Evolutionary conservation across 1,284 basidiomycete species (phyloP).

Genomic region (Ustilago shanxiensis): DNA sequence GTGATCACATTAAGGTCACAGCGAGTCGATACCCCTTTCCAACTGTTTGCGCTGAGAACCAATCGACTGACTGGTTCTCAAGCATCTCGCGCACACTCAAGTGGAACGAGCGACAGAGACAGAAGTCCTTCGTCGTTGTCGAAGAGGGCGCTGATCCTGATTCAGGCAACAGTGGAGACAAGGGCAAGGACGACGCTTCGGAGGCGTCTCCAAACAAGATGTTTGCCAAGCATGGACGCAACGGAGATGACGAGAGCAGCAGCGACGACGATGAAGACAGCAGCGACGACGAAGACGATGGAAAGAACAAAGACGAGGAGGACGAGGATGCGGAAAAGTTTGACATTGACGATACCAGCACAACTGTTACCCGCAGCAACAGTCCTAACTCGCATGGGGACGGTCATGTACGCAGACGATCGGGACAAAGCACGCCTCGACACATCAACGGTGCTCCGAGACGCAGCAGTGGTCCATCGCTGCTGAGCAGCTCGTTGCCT

Average conservation of each 20-base stretch:
- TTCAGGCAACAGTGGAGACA: conserved; percentile 23
- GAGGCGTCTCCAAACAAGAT: conserved; percentile 29
- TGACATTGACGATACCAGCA: conserved; percentile 67
- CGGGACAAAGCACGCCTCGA: conserved; percentile 34
- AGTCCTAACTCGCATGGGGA: conserved; percentile 43
- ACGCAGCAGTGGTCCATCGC: conserved; percentile 30
- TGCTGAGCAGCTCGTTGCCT: conserved; percentile 33
- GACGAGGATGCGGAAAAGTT: conserved; percentile 61
- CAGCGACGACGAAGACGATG: conserved; percentile 35
- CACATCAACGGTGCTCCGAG: conserved; percentile 23
- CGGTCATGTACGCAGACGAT: conserved; percentile 37
- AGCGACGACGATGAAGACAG: conserved; percentile 45
- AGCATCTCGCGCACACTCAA: conserved; percentile 94
- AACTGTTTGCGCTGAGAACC: conserved; percentile 96
- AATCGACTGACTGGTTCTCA: conserved; percentile 98
- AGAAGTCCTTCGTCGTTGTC: conserved; percentile 66
- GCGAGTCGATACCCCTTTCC: conserved; percentile 99
- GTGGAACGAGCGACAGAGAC: conserved; percentile 74
- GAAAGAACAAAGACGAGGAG: conserved; percentile 41
- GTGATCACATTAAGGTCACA: conserved; percentile 98
- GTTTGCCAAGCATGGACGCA: conserved; percentile 37
- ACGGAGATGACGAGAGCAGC: conserved; percentile 27
- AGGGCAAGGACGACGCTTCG: conserved; percentile 27
- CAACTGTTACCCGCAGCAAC: conserved; percentile 51
- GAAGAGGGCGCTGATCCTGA: conserved; percentile 81